Conservation (phyloP, 306 rosid genomes). For the Parietaria judaica region DNA sequence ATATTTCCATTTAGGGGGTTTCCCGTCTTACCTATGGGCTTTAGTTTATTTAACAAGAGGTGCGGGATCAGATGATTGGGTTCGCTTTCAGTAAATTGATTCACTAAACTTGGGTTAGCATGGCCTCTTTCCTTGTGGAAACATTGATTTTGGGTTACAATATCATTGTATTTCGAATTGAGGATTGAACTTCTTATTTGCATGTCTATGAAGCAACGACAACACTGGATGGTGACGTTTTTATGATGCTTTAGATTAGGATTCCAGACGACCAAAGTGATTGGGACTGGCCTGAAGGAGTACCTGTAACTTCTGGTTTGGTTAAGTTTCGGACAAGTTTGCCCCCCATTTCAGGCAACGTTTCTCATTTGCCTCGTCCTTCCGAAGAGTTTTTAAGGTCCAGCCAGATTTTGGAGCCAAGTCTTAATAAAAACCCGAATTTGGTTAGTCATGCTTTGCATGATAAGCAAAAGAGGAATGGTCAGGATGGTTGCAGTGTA, state of each 20-base stretch:
- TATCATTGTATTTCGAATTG: conserved; percentile 35
- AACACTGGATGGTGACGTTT: conserved; percentile 69
- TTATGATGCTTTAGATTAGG: conserved; percentile 84
- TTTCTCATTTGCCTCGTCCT: conserved; percentile 28
- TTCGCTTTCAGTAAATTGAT: neutral
- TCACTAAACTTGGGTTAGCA: neutral
- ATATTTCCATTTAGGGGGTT: neutral
- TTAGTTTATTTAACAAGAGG: neutral
- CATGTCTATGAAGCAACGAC: conserved; percentile 58
- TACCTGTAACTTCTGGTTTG: conserved; percentile 42
- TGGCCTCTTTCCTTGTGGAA: conserved; percentile 13
- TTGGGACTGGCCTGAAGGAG: conserved; percentile 77
- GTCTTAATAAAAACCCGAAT: conserved; percentile 24
- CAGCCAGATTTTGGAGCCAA: conserved; percentile 34
- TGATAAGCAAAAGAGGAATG: conserved; percentile 27
- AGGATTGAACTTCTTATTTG: conserved; percentile 50
- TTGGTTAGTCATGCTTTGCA: conserved; percentile 28
- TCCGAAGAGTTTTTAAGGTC: conserved; percentile 36
- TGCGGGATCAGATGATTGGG: neutral
- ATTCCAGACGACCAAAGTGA: conserved; percentile 52
- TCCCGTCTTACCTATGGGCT: neutral
- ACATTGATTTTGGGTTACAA: conserved; percentile 3
- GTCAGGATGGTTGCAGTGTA: conserved; percentile 25
- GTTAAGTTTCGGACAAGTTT: conserved; percentile 34
- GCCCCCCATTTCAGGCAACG: conserved; percentile 29